Evolutionary conservation across 2,329 filamentous ascomycete genomes (phyloP).

Genomic region (Periconia digitata): DNA sequence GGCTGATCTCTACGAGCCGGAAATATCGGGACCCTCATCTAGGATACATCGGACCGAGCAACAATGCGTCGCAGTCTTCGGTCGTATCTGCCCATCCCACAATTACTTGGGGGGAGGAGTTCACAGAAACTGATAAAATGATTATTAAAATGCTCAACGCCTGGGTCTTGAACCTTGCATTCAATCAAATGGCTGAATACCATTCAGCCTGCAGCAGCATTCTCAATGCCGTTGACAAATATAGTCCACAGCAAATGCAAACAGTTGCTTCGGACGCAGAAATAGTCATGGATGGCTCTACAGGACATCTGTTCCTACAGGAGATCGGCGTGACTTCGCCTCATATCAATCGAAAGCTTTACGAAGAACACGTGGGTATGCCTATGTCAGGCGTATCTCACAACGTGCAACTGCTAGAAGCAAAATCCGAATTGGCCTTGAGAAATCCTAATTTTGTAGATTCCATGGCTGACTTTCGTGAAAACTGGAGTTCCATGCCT

Average conservation of each 20-base stretch:
- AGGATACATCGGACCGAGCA: constrained; percentile 44
- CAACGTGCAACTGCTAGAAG: constrained; percentile 47
- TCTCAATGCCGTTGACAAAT: constrained; percentile 63
- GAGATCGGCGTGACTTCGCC: constrained; percentile 72
- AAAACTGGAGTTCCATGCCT: constrained; percentile 60
- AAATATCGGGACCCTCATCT: constrained; percentile 34
- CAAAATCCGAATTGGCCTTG: constrained; percentile 25
- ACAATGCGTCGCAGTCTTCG: constrained; percentile 25
- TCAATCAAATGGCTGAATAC: constrained; percentile 49
- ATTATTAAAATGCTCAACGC: constrained; percentile 70
- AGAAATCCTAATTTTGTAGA: constrained; percentile 49
- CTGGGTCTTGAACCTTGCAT: constrained; percentile 50
- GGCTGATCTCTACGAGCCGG: constrained; percentile 45
- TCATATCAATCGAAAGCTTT: constrained; percentile 69
- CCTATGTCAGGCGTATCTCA: constrained; percentile 50
- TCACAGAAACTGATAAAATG: constrained; percentile 55
- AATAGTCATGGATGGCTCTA: constrained; percentile 23
- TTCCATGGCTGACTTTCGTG: constrained; percentile 59
- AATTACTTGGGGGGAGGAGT: constrained; percentile 37
- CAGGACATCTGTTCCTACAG: constrained; percentile 68
- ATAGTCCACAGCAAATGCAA: constrained; percentile 54
- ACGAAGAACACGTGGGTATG: constrained; percentile 57
- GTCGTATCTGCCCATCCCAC: constrained; percentile 16
- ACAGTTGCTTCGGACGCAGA: background rate
- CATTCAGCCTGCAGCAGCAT: constrained; percentile 66